phyloP scores from a whole-genome alignment of 2,329 filamentous ascomycete species.

The Truncatella angustata region DNA sequence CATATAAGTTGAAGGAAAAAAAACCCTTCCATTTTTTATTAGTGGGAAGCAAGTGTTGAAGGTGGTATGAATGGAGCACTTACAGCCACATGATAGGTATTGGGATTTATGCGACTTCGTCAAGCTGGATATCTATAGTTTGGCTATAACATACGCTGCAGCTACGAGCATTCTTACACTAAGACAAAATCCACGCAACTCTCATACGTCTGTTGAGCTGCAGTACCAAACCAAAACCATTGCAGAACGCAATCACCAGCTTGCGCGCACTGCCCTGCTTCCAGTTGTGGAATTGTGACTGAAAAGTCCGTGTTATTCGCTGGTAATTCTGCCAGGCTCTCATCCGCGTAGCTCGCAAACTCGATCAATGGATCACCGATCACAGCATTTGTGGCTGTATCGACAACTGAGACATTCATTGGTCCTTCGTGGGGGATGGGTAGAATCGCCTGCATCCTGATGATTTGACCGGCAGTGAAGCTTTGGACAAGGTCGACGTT shows the following conservation, averaged over 20 bases:
- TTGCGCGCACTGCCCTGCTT: constrained; percentile 25
- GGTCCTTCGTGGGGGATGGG: constrained; percentile 45
- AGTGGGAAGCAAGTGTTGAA: too few species aligned
- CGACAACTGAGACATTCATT: constrained; percentile 57
- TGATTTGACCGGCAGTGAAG: constrained; percentile 39
- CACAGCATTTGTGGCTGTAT: constrained; percentile 48
- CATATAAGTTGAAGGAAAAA: too few species aligned
- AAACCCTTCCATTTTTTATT: too few species aligned
- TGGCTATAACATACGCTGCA: too few species aligned
- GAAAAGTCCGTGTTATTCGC: constrained; percentile 44
- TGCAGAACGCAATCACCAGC: constrained; percentile 38
- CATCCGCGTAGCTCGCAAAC: constrained; percentile 55
- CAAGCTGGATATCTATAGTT: too few species aligned
- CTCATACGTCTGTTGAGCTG: constrained; percentile 36
- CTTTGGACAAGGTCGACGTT: constrained; percentile 41
- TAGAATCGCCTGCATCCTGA: constrained; percentile 39
- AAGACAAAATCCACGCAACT: constrained; percentile 36
- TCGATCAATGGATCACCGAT: constrained; percentile 52
- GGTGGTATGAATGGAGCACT: too few species aligned
- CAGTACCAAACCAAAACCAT: constrained; percentile 43
- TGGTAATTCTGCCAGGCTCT: constrained; percentile 31
- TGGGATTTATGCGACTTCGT: too few species aligned
- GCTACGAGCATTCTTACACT: neutral
- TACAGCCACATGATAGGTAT: too few species aligned
- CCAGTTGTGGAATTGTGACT: constrained; percentile 33